A percentile compares a stretch with the other conserved stretches of the same genome.
These are phyloP conservation scores for Geotrichum citri-aurantii DNA, from an alignment of 1,139 yeast genomes.

Conservation along the genomic window DNA sequence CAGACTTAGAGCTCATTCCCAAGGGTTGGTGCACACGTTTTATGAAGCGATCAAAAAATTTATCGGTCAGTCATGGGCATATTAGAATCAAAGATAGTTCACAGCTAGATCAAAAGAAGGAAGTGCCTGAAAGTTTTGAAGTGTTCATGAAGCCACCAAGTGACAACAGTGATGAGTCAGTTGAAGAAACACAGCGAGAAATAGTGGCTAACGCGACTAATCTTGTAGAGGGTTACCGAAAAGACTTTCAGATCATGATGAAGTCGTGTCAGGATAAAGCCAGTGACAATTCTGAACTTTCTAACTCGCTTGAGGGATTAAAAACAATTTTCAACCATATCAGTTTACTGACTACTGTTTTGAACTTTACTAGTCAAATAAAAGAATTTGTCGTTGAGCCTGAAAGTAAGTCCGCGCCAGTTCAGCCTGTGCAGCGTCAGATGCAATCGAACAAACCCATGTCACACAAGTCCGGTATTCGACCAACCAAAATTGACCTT, in stretches of 20 bases:
- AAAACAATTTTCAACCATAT: slow-evolving; percentile 9
- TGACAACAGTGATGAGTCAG: slow-evolving; percentile 1
- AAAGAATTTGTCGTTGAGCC: neutral
- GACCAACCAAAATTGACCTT: neutral
- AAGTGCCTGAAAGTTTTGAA: neutral
- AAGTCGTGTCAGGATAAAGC: neutral
- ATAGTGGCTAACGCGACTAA: slow-evolving; percentile 11
- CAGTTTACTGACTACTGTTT: slow-evolving; percentile 5
- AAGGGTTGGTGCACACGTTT: slow-evolving; percentile 20
- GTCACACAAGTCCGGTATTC: neutral
- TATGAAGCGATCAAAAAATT: slow-evolving; percentile 16
- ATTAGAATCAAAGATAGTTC: slow-evolving; percentile 9
- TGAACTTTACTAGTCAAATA: slow-evolving; percentile 13
- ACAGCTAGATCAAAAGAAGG: neutral
- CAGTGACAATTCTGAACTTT: neutral
- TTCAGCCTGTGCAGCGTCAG: neutral
- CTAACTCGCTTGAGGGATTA: slow-evolving; percentile 1
- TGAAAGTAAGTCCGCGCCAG: neutral
- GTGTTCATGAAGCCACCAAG: slow-evolving; percentile 15
- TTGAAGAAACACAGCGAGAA: slow-evolving; percentile 14
- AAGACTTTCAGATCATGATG: slow-evolving; percentile 2
- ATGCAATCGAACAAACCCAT: neutral
- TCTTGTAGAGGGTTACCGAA: slow-evolving; percentile 10
- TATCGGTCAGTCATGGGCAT: slow-evolving; percentile 10
- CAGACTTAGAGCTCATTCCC: slow-evolving; percentile 14